Evolutionary conservation across 2,329 filamentous ascomycete genomes (phyloP), one percentile per base, ranked within the genome.

Genomic region (Apiospora kogelbergensis): DNA sequence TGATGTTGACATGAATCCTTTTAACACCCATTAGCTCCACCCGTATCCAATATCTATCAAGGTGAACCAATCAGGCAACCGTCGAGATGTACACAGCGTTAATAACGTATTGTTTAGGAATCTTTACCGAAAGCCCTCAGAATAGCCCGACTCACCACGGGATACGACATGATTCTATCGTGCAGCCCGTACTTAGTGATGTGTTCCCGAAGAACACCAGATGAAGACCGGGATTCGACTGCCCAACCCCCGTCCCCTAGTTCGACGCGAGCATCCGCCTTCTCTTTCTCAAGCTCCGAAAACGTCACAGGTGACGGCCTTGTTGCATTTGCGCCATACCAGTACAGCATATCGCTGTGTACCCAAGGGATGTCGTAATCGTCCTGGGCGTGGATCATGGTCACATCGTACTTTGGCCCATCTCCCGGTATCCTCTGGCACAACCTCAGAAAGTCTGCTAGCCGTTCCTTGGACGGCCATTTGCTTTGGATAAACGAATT

Each of bases 161-260:
- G 85, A 74, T 88, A 86, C 4, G 84, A 84, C 87, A 89, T 89
- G 65, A 88, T 83, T 42, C 82, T 80, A 76, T 90, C 88, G 68
- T 90, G 87, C 20, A 88, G 74, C 0, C 87, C 87, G 71, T 84
- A 83, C 75, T 86, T 86, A 6, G 87, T 69, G 7, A 90, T 85
- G 66, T 88, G 81, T 73, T 88, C 83, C 67, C 84, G 78, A n/a
- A 90, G 80, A 0, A 84, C 68, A 1, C 87, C 88, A 41, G 80
- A 80, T 11, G 76, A 70, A 0, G 84, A 85, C 63, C 72, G 75
- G 80, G 84, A 84, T 66, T 86, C 83, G 64, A 86, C 80, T 11
- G 82, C 77, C 72, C 83, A 86, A 0, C 87, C 87, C 2, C 82
- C 86, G 60, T 81, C 78, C 1, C 85, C 86, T 6, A 85, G 74